Base-by-base conservation (phyloP, 2,329 filamentous ascomycete species). In the Ilyonectria robusta region DNA sequence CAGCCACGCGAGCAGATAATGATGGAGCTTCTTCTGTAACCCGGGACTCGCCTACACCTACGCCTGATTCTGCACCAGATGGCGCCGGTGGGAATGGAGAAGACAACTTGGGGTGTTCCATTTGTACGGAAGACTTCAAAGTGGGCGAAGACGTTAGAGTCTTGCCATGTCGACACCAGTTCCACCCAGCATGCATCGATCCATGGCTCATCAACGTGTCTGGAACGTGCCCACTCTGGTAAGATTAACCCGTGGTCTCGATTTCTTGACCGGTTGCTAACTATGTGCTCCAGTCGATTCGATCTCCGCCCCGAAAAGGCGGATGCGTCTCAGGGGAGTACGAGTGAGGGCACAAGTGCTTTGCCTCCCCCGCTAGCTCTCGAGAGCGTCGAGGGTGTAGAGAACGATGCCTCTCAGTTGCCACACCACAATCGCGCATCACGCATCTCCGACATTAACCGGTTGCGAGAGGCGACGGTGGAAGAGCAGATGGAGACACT, bases 201-300 rank as follows among this genome's bases (percentile, higher is more conserved):
- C 91, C 90, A 4, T 93, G 91, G 91, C 81, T 93, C 48, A 82
- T 92, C 67, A 91, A 92, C 63, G 87, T 93, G 11, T 91, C 90
- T 11, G 90, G 91, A 66, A 92, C 90, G 33, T 92, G 90, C 78
- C 90, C 90, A 19, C 78, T 92, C 65, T 92, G 90, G 90, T 92
- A 83, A 83, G 88, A 82, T 55, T 26, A 26, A 53, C 8, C 17
- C 68, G 6, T 31, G 50, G 6, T 35, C 17, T 6, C 10, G 35
- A 8, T 37, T 40, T 50, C 37, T 19, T 51, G 35, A 51, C 33
- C 37, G 59, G n/a, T 48, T 61, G 56, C 73, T 77, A 68, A 79
- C 64, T n/a, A 15, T 33, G 26, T 31, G 10, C 9, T 26, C 19
- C 56, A 89, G 87, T 69, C 88, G 87, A 58, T 83, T 89, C 61